These are phyloP conservation scores for Thelonectria olida DNA, from an alignment of 2,329 filamentous ascomycete genomes.

Conservation along the genomic window DNA sequence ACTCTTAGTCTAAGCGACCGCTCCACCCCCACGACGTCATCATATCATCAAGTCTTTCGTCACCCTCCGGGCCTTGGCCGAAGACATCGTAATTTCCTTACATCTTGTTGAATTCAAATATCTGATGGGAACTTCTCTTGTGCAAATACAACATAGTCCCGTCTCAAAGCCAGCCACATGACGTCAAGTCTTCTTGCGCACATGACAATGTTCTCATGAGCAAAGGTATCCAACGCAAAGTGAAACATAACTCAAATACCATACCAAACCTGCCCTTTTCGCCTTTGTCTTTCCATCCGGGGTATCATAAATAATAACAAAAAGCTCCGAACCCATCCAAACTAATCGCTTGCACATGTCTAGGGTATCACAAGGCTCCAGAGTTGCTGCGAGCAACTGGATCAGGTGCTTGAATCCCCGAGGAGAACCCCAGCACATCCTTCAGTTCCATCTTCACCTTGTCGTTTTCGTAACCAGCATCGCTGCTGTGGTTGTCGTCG, in stretches of 20 bases:
- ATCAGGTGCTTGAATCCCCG: constrained; percentile 27
- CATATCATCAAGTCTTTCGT: not conserved
- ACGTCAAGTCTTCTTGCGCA: constrained; percentile 7
- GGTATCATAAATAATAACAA: constrained; percentile 37
- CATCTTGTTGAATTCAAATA: not conserved
- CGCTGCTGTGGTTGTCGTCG: constrained; percentile 42
- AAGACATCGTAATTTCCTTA: constrained; percentile 3
- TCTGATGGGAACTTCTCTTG: not conserved
- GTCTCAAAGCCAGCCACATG: not conserved
- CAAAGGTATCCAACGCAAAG: no score
- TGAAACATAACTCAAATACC: not conserved
- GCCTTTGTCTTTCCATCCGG: constrained; percentile 31
- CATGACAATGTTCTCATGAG: no score
- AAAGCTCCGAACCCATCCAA: constrained; percentile 19
- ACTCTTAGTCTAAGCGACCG: not conserved
- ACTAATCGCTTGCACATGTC: constrained; percentile 4
- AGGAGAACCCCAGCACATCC: constrained; percentile 44
- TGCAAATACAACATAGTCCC: not conserved
- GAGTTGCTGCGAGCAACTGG: not conserved
- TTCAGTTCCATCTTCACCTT: constrained; percentile 52
- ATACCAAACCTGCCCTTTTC: constrained; percentile 9
- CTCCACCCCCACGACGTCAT: constrained; percentile 11
- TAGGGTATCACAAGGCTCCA: not conserved
- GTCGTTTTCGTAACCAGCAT: constrained; percentile 47
- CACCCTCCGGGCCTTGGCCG: not conserved